Evolutionary conservation across 495 filamentous ascomycete genomes (phyloP).

Genomic region (Penicillium waksmanii): DNA sequence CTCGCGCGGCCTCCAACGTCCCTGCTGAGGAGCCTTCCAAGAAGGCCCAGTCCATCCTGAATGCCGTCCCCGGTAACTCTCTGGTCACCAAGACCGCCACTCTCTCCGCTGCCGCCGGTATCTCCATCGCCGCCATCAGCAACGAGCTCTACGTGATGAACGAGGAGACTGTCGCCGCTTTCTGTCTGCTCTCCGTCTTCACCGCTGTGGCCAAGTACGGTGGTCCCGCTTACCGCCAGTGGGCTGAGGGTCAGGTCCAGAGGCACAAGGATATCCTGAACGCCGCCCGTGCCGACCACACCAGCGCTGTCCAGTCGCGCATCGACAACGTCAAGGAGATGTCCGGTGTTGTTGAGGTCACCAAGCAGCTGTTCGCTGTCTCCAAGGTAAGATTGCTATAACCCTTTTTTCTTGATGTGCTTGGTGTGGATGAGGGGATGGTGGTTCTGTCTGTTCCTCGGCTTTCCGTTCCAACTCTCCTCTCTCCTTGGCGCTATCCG

Average conservation of each 20-base stretch:
- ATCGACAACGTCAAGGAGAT: slow-evolving; percentile 94
- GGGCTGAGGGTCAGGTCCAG: slow-evolving; percentile 82
- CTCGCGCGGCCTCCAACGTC: slow-evolving; percentile 74
- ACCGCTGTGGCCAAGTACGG: slow-evolving; percentile 85
- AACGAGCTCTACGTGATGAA: slow-evolving; percentile 99
- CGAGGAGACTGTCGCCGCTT: slow-evolving; percentile 90
- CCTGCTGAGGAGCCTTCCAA: slow-evolving; percentile 83
- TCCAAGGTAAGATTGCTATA: slow-evolving; percentile 71
- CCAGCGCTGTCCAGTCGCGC: slow-evolving; percentile 86
- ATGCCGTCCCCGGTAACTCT: slow-evolving; percentile 82
- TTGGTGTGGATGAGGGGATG: not conserved
- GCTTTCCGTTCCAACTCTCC: not conserved
- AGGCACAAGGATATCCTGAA: slow-evolving; percentile 95
- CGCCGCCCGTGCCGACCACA: slow-evolving; percentile 90
- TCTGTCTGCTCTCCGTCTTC: slow-evolving; percentile 90
- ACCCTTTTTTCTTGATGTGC: not conserved
- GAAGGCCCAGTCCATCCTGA: slow-evolving; percentile 93
- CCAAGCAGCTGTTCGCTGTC: slow-evolving; percentile 94
- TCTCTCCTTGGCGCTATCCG: not conserved
- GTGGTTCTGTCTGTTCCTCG: not conserved
- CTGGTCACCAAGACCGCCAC: slow-evolving; percentile 94
- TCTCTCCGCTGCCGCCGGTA: slow-evolving; percentile 87
- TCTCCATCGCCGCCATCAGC: slow-evolving; percentile 93
- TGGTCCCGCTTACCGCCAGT: slow-evolving; percentile 88
- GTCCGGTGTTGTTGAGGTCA: slow-evolving; percentile 89